phyloP scores from a whole-genome alignment of 2,329 filamentous ascomycete genomes.

The Verticillium longisporum region DNA sequence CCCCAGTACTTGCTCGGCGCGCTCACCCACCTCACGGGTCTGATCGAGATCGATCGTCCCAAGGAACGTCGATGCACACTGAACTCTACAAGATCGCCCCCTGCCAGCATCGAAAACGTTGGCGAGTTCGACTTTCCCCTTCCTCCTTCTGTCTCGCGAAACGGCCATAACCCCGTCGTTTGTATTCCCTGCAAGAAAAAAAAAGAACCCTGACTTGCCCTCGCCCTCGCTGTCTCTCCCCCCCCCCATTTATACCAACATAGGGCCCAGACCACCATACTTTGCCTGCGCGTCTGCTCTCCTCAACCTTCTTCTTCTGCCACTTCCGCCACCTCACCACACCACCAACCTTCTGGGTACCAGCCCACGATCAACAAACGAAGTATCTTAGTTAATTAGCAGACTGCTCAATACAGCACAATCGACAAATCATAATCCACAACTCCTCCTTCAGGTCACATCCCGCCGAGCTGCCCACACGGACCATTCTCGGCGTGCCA shows the following conservation, averaged over 20 bases:
- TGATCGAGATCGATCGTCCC: conserved; percentile 17
- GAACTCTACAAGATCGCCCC: conserved; percentile 9
- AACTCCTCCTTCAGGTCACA: neutral
- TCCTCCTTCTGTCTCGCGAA: conserved; percentile 7
- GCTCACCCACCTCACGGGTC: neutral
- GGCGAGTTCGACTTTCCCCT: conserved; percentile 3
- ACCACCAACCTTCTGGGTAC: neutral
- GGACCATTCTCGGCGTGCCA: neutral
- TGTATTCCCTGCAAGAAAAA: neutral
- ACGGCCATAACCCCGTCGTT: neutral
- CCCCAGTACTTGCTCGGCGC: neutral
- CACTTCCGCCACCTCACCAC: neutral
- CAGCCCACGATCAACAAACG: neutral
- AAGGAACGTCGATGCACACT: conserved; percentile 10
- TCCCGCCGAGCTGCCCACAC: neutral
- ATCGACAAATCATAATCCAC: neutral
- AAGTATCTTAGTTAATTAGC: no score
- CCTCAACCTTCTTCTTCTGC: neutral
- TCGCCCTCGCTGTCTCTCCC: neutral
- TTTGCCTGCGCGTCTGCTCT: neutral
- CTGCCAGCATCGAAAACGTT: conserved; percentile 12
- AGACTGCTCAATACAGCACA: neutral
- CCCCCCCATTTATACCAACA: neutral
- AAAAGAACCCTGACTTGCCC: neutral
- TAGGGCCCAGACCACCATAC: neutral